Evolutionary conservation across 352 stramenopile genomes (phyloP), one percentile per base, ranked within the genome.

Genomic region (Stramenopiles sp.): DNA sequence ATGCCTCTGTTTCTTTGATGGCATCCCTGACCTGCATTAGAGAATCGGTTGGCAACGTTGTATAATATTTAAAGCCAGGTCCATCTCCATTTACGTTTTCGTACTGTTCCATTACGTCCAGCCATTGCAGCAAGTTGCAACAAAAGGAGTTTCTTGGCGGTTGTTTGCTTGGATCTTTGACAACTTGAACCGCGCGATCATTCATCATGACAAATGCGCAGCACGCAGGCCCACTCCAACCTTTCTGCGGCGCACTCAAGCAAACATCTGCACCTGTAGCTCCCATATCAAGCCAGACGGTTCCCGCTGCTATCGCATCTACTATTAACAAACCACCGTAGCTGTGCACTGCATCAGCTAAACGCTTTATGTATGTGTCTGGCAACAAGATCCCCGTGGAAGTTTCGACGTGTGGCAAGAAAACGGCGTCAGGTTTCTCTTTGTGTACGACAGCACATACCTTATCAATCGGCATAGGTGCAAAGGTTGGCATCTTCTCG

Each of bases 171-270:
- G n/a, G n/a, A n/a, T n/a, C n/a, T n/a, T n/a, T n/a, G n/a, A n/a
- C n/a, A 82, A 91, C 86, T 31, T 85, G 80, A 0, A 76, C 80
- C 27, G 89, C 88, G 30, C 55, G 80, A 32, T 92, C 86, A 7
- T 86, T 90, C 14, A 92, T 82, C 84, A 90, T 88, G 14, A 91
- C 84, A 30, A 93, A 83, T 8, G 82, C 85, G 22, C 67, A 85
- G 84, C 82, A 87, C 80, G 80, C 87, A 82, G 86, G 86, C 80
- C 84, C 87, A 1, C 84, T 86, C 88, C 88, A 91, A 82, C 89
- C 89, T 82, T 93, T 93, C 82, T 93, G 89, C 7, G 89, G 89
- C 30, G 89, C 89, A 0, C 85, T 89, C 82, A 93, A 90, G n/a
- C 92, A 82, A 0, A 88, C 85, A 84, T 92, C 89, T 0, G 92